Evolutionary conservation across 768 basidiomycete species (phyloP), one percentile per base, ranked within the genome.

Genomic region (Calocera viscosa): DNA sequence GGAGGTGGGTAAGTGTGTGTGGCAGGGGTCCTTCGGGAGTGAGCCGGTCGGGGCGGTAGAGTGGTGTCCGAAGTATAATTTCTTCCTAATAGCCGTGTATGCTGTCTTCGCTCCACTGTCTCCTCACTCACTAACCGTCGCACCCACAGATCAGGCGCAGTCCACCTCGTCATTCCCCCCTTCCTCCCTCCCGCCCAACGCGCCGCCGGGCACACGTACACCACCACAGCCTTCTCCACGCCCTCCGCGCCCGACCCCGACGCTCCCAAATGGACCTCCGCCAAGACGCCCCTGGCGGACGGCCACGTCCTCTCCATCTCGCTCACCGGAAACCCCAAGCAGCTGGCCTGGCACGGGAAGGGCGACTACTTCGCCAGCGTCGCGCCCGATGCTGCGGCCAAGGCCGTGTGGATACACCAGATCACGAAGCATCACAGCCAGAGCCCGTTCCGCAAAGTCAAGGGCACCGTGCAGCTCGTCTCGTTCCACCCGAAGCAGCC

Each of bases 281-380:
- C 53, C 53, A 60, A 60, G 30, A 5, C 53, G 11, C 53, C 26
- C 53, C 24, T 60, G 14, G 24, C 26, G 2, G 11, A 12, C 24
- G 53, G 53, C 2, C 53, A 60, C 53, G 19, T 16, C 24, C 53
- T 60, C 53, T 5, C 53, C 24, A 30, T 60, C 24, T 60, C 24
- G 8, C 2, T 60, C 53, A 2, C 53, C 24, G 53, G 53, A 16
- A 26, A 60, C 14, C 83, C 89, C 3, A 89, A 83, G 72, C 91
- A 96, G 73, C 80, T 97, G 11, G 77, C 87, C 39, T 98, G 94
- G 93, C 96, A 99, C 76, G 82, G 89, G 65, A 85, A 87, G 73
- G 96, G 96, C 63, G 96, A 99, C 75, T 99, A 99, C 73, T 80
- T 99, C 70, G 88, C 95, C 53, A 91, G 91, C 63, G 93, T 98